Conservation (phyloP, 1,284 basidiomycete species). For the Cryptococcus sp. region DNA sequence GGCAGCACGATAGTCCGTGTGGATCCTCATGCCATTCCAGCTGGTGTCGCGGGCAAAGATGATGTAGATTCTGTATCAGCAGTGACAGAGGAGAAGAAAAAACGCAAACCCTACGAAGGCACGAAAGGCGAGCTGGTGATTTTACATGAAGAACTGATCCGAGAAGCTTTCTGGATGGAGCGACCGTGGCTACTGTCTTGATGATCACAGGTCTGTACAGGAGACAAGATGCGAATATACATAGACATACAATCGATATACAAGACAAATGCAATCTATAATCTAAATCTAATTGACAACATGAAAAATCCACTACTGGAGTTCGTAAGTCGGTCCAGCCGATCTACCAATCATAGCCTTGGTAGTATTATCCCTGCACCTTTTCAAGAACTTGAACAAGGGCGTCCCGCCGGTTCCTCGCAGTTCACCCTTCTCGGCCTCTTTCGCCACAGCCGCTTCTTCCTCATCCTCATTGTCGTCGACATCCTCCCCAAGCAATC, state of each 20-base stretch:
- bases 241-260: not conserved
- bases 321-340: constrained; percentile 24
- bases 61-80: not conserved
- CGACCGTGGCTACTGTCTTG: constrained; percentile 46
- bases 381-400: constrained; percentile 74
- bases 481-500: constrained; percentile 21
- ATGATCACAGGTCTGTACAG: too few species aligned
- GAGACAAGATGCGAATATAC: not conserved
- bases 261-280: not conserved
- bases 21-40: not conserved
- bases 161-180: constrained; percentile 69
- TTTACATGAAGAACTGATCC: constrained; percentile 76
- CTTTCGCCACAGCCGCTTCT: not conserved
- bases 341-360: constrained; percentile 54
- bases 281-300: not conserved
- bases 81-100: constrained; percentile 39
- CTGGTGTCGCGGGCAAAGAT: not conserved
- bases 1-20: constrained; percentile 77
- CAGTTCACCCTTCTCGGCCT: constrained; percentile 47
- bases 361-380: constrained; percentile 68
- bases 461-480: constrained; percentile 6
- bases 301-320: constrained; percentile 9
- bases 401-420: constrained; percentile 85
- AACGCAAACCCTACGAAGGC: constrained; percentile 46
- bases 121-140: constrained; percentile 54